A percentile compares a stretch with the other conserved stretches of the same genome.
These are phyloP conservation scores for Remersonia thermophila DNA, from an alignment of 2,329 filamentous ascomycete species.

Conservation along the genomic window DNA sequence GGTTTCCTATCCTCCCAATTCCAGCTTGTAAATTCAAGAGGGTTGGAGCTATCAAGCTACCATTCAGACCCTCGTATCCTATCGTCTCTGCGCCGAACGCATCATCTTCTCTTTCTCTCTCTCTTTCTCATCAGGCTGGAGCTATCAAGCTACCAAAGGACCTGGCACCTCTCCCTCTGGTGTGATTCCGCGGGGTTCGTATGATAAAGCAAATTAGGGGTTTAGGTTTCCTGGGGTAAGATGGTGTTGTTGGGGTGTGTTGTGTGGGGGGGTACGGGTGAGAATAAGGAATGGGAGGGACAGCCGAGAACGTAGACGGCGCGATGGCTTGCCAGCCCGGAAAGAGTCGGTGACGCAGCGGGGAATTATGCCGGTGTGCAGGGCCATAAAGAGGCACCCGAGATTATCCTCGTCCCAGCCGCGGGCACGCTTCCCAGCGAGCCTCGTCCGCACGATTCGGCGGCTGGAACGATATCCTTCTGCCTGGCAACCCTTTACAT, in stretches of 20 bases:
- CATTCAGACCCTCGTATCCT: conserved; percentile 31
- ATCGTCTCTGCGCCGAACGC: conserved; percentile 19
- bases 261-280: conserved; percentile 3
- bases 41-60: conserved; percentile 39
- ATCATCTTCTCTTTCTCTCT: conserved; percentile 12
- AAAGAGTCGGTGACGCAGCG: conserved; percentile 1
- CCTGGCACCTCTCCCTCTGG: conserved; percentile 23
- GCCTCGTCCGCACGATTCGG: no score
- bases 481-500: conserved; percentile 34
- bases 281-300: conserved; percentile 4
- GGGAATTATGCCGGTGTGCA: conserved; percentile 1
- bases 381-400: neutral
- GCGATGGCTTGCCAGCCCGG: conserved; percentile 19
- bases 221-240: conserved; percentile 21
- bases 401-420: conserved; percentile 2
- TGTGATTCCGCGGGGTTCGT: conserved; percentile 11
- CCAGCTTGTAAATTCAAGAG: conserved; percentile 16
- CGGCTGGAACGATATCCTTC: neutral
- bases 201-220: conserved; percentile 20
- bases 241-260: conserved; percentile 6
- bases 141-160: conserved; percentile 54
- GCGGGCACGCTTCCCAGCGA: no score
- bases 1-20: neutral
- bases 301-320: conserved; percentile 16
- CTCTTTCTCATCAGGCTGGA: conserved; percentile 36